These are phyloP conservation scores for Phyllachora maydis DNA, from an alignment of 2,329 filamentous ascomycete genomes.

Conservation along the genomic window DNA sequence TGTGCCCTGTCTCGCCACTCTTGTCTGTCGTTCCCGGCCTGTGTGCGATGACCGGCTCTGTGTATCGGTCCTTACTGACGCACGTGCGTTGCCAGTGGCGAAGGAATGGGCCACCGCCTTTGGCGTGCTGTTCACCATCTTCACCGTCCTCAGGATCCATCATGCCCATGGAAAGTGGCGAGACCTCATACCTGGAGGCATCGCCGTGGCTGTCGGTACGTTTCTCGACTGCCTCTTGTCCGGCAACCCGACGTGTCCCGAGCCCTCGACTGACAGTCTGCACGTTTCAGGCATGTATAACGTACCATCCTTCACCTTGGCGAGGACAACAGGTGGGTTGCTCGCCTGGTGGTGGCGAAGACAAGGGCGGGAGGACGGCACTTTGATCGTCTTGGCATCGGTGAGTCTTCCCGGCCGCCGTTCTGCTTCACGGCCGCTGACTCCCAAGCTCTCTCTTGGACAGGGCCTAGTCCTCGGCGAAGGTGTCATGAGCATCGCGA, in stretches of 20 bases:
- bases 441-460: no score
- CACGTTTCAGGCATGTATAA: constrained; percentile 71
- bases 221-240: constrained; percentile 7
- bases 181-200: constrained; percentile 68
- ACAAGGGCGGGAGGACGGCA: constrained; percentile 39
- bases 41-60: no score
- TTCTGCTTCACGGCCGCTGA: no score
- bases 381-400: constrained; percentile 71
- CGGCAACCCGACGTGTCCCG: background rate
- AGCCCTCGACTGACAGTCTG: no score
- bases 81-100: no score
- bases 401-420: no score
- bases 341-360: constrained; percentile 58
- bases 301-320: constrained; percentile 84
- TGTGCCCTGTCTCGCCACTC: no score
- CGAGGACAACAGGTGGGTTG: constrained; percentile 61
- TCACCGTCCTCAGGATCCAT: constrained; percentile 51
- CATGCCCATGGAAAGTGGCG: constrained; percentile 41
- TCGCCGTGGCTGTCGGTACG: constrained; percentile 80
- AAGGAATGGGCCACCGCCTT: constrained; percentile 58
- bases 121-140: constrained; percentile 50
- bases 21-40: no score
- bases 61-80: no score
- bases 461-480: constrained; percentile 81
- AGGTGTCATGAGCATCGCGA: constrained; percentile 79